Evolutionary conservation across 371 early-diverging fungal genomes (phyloP), one percentile per base, ranked within the genome.

Genomic region (Mucor ambiguus): DNA sequence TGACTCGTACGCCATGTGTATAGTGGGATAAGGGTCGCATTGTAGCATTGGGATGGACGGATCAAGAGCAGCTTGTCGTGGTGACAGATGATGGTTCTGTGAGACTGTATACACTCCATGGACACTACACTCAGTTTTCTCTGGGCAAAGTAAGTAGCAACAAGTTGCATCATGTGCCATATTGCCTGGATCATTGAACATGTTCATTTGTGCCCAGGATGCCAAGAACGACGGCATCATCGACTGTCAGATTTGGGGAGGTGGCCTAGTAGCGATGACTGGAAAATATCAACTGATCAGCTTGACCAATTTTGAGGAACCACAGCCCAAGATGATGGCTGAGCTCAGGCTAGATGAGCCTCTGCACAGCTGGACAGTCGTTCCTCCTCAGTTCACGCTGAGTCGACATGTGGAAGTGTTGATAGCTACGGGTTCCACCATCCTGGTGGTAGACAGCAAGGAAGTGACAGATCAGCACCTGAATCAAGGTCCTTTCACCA

Each of bases 11-110:
- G n/a, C 12, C n/a, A 41, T 33, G 55, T 7, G 4, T 22, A 28
- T 57, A 95, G 92, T 95, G 95, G 93, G 96, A 95, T 63, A 94
- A 91, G 71, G 92, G 92, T 30, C 88, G 89, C 2, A 92, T 98
- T 61, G 90, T 97, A 30, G 89, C 86, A 4, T 87, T 98, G 80
- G 93, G 94, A 38, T 98, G 98, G 98, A 93, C 93, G 24, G 86
- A 85, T 35, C 85, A 83, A 18, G 97, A 97, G 63, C 87, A 93
- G 58, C 85, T 98, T 7, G 87, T 95, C 4, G 93, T 93, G 44
- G 94, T 96, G 7, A 85, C 94, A 60, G 94, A 93, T 58, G 92
- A 93, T 74, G 98, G 96, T n/a, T 82, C 76, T n/a, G 92, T 96
- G 14, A 75, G 94, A 7, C 69, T 95, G 63, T 94, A 94, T 66